These are phyloP conservation scores for Salvia rosmarinus DNA, from an alignment of 257 asterid species.

Conservation along the genomic window DNA sequence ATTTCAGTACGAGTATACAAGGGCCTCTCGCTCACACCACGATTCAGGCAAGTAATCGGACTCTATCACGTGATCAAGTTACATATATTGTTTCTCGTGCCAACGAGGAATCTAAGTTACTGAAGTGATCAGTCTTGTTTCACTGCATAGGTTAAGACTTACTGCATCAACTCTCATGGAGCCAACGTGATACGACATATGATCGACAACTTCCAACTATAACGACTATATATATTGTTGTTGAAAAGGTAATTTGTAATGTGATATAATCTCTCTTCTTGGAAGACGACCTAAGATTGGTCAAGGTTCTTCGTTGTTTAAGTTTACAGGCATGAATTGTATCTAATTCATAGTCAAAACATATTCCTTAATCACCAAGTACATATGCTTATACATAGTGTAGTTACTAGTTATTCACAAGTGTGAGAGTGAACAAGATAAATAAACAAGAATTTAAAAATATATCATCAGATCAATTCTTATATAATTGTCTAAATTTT, in stretches of 20 bases:
- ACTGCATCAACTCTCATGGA: constrained; percentile 34
- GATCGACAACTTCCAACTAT: constrained; percentile 31
- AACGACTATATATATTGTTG: neutral
- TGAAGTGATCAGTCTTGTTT: neutral
- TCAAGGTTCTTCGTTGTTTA: too few relatives aligned
- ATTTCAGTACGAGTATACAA: constrained; percentile 34
- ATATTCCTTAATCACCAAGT: too few relatives aligned
- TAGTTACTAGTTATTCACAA: too few relatives aligned
- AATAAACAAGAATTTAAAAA: too few relatives aligned
- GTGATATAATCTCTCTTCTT: neutral
- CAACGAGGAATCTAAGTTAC: neutral
- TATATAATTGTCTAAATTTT: too few relatives aligned
- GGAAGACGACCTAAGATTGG: too few relatives aligned
- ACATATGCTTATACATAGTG: too few relatives aligned
- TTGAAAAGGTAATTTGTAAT: neutral
- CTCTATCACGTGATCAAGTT: neutral
- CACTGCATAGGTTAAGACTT: constrained; percentile 28
- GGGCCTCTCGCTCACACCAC: constrained; percentile 39
- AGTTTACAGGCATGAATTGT: too few relatives aligned
- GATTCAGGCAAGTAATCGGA: constrained; percentile 23
- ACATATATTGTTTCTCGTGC: neutral
- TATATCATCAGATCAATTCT: too few relatives aligned
- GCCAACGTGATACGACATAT: constrained; percentile 33
- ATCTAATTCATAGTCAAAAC: too few relatives aligned
- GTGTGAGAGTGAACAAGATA: too few relatives aligned